Conservation (phyloP, 1,284 basidiomycete species). For the Mycena citricolor region DNA sequence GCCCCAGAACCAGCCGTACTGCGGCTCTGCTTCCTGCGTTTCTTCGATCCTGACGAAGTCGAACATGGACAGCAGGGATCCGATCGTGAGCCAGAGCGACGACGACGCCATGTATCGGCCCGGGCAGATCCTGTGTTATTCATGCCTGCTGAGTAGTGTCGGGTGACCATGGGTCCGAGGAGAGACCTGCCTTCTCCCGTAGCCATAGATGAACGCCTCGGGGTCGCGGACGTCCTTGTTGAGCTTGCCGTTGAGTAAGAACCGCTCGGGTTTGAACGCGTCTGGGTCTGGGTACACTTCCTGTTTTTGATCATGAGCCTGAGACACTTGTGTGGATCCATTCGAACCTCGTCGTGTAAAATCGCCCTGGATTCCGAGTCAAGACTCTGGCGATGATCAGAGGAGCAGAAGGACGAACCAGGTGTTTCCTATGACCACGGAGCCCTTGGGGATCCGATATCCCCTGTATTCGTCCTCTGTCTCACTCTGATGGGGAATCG, state of each 20-base stretch:
- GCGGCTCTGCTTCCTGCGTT: slow-evolving; percentile 26
- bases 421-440: slow-evolving; percentile 35
- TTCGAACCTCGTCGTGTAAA: slow-evolving; percentile 39
- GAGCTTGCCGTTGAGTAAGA: slow-evolving; percentile 31
- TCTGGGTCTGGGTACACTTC: slow-evolving; percentile 29
- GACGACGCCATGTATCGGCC: slow-evolving; percentile 34
- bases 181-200: slow-evolving; percentile 15
- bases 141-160: not conserved
- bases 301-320: not conserved
- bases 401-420: slow-evolving; percentile 29
- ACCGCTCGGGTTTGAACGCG: slow-evolving; percentile 33
- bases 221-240: slow-evolving; percentile 24
- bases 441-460: slow-evolving; percentile 34
- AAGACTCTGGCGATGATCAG: not conserved
- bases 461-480: slow-evolving; percentile 36
- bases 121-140: slow-evolving; percentile 11
- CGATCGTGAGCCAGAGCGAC: slow-evolving; percentile 34
- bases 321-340: slow-evolving; percentile 21
- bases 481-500: slow-evolving; percentile 29
- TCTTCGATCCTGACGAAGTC: slow-evolving; percentile 31
- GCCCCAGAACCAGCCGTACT: slow-evolving; percentile 17
- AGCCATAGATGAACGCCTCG: slow-evolving; percentile 23
- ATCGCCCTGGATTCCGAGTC: slow-evolving; percentile 39
- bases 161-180: not conserved
- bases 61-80: slow-evolving; percentile 32